A percentile compares a stretch with the other conserved stretches of the same genome.
Conservation (phyloP, 805 yeast species). For the Candida methanosorbosa region DNA sequence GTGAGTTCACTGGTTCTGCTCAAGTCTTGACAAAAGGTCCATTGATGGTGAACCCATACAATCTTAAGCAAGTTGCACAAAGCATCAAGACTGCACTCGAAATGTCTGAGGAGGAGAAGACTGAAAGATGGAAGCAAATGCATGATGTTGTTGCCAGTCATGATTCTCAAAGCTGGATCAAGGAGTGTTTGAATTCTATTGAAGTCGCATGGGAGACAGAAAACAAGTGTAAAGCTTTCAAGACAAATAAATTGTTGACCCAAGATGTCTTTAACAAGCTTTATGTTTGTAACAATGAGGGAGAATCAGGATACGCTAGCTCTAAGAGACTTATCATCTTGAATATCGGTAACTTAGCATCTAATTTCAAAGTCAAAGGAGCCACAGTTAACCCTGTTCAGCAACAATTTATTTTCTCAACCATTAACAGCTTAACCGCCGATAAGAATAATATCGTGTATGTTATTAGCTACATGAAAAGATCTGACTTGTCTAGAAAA, state of each 20-base stretch:
- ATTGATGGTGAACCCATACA: constrained; percentile 86
- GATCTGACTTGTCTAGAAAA: constrained; percentile 55
- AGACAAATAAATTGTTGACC: constrained; percentile 15
- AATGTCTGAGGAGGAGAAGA: constrained; percentile 53
- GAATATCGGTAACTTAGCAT: constrained; percentile 38
- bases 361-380: constrained; percentile 23
- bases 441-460: constrained; percentile 62
- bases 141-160: constrained; percentile 50
- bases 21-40: constrained; percentile 65
- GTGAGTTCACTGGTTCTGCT: constrained; percentile 95
- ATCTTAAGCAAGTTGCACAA: constrained; percentile 55
- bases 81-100: constrained; percentile 56
- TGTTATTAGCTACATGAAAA: constrained; percentile 56
- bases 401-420: constrained; percentile 46
- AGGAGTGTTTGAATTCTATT: constrained; percentile 44
- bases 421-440: constrained; percentile 48
- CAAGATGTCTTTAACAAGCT: constrained; percentile 27
- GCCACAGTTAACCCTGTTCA: constrained; percentile 43
- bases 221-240: constrained; percentile 14
- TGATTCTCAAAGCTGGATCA: constrained; percentile 74
- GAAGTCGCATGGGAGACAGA: constrained; percentile 37
- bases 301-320: constrained; percentile 7
- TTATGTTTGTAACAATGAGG: too few relatives aligned
- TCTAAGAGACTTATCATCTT: constrained; percentile 41
- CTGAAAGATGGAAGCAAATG: constrained; percentile 52